Evolutionary conservation across 2,329 filamentous ascomycete species (phyloP).

Genomic region (Amesomyces nigricolor): DNA sequence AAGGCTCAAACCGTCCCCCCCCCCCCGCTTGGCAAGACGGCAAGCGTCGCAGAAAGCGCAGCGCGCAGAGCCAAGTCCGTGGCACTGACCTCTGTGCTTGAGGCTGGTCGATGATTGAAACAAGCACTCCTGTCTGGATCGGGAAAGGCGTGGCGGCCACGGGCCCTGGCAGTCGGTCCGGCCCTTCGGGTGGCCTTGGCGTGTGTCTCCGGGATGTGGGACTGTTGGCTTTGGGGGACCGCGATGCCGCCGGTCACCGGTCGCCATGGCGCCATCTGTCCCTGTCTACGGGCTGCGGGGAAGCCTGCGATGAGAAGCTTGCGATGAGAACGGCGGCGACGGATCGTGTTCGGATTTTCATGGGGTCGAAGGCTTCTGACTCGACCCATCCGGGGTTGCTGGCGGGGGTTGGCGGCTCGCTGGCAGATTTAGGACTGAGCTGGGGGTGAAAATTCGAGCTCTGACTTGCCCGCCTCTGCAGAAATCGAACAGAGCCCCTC

Average conservation of each 20-base stretch:
- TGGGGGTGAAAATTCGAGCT: not conserved
- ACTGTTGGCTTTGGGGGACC: not conserved
- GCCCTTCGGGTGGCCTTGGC: conserved; percentile 21
- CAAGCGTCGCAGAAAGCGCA: conserved; percentile 4
- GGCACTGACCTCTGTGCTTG: conserved; percentile 21
- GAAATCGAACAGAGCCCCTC: not conserved
- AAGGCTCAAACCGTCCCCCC: conserved; percentile 1
- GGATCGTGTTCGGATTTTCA: too few relatives aligned
- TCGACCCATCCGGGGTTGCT: not conserved
- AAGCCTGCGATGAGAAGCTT: too few relatives aligned
- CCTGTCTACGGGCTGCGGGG: too few relatives aligned
- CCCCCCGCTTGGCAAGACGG: conserved; percentile 5
- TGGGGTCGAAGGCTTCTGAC: not conserved
- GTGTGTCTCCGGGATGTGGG: conserved; percentile 2
- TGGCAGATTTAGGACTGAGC: not conserved
- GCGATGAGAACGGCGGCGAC: too few relatives aligned
- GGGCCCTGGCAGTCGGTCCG: conserved; percentile 18
- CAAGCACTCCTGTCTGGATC: conserved; percentile 22
- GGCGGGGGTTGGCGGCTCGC: not conserved
- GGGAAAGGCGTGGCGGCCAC: conserved; percentile 19
- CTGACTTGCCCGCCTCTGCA: not conserved
- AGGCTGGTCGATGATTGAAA: conserved; percentile 23
- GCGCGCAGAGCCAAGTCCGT: conserved; percentile 3
- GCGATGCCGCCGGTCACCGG: not conserved
- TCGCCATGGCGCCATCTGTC: not conserved